Evolutionary conservation across 2,329 filamentous ascomycete genomes (phyloP).

Genomic region (Arthrobotrys iridis): DNA sequence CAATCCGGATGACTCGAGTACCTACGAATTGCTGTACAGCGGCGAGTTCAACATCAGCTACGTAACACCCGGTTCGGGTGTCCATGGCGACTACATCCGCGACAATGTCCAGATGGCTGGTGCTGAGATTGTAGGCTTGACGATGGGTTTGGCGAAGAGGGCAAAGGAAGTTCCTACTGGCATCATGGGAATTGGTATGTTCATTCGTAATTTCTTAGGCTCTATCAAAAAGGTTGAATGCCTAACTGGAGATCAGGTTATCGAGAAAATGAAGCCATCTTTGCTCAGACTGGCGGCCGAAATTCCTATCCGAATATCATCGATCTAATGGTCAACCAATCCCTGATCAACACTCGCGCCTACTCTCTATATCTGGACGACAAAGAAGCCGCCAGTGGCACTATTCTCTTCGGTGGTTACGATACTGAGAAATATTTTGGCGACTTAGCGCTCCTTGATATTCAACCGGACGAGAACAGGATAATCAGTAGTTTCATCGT

Average conservation of each 20-base stretch:
- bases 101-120: constrained; percentile 24
- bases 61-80: constrained; percentile 44
- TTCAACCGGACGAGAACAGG: constrained; percentile 70
- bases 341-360: constrained; percentile 70
- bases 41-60: constrained; percentile 53
- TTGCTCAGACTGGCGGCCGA: constrained; percentile 30
- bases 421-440: constrained; percentile 76
- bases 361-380: constrained; percentile 75
- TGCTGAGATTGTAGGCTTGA: constrained; percentile 26
- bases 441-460: constrained; percentile 68
- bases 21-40: constrained; percentile 26
- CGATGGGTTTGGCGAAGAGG: constrained; percentile 42
- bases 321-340: constrained; percentile 71
- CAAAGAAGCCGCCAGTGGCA: constrained; percentile 72
- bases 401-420: constrained; percentile 80
- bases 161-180: constrained; percentile 48
- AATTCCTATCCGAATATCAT: constrained; percentile 71
- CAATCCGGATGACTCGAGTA: constrained; percentile 11
- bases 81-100: constrained; percentile 48
- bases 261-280: constrained; percentile 49
- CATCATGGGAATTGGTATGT: constrained; percentile 52
- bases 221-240: background rate
- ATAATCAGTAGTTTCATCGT: constrained; percentile 62
- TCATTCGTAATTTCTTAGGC: background rate
- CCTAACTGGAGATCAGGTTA: constrained; percentile 31